Percentiles rank a stretch among this genome's conserved stretches.
These are phyloP conservation scores for Turritis glabra DNA, from an alignment of 345 rosid species.

Conservation along the genomic window DNA sequence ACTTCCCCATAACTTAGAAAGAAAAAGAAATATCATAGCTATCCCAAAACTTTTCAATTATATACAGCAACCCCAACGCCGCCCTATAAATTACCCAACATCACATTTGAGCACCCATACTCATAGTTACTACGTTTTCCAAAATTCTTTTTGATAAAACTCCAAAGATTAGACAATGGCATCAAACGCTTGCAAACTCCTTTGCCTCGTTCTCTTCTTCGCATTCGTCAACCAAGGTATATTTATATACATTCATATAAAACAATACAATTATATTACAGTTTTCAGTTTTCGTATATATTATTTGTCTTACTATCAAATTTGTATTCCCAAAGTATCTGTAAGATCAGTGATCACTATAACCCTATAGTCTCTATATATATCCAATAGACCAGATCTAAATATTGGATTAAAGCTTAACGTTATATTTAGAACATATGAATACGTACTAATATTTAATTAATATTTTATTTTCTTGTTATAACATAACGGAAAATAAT, in stretches of 20 bases:
- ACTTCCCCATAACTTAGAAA: background rate
- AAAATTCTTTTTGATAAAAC: background rate
- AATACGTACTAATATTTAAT: background rate
- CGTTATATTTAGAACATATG: background rate
- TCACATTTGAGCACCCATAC: background rate
- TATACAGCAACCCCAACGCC: background rate
- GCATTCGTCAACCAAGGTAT: constrained; percentile 28
- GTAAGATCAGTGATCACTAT: too few species aligned
- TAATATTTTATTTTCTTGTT: background rate
- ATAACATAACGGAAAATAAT: background rate
- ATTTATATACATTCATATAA: background rate
- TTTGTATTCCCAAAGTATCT: background rate
- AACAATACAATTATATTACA: background rate
- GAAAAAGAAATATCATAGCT: background rate
- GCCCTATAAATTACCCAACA: background rate
- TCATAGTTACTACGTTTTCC: background rate
- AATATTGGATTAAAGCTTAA: background rate
- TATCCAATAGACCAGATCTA: background rate
- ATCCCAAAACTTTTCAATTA: background rate
- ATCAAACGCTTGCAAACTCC: constrained; percentile 15
- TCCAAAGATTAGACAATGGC: constrained; percentile 20
- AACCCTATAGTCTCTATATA: too few species aligned
- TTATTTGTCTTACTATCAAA: background rate
- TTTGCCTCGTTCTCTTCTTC: constrained; percentile 8
- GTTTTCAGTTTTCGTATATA: background rate